Percentiles rank a stretch among this genome's conserved stretches.
Evolutionary conservation across 371 early-diverging fungal species (phyloP).

Genomic region (Lichtheimia ornata): DNA sequence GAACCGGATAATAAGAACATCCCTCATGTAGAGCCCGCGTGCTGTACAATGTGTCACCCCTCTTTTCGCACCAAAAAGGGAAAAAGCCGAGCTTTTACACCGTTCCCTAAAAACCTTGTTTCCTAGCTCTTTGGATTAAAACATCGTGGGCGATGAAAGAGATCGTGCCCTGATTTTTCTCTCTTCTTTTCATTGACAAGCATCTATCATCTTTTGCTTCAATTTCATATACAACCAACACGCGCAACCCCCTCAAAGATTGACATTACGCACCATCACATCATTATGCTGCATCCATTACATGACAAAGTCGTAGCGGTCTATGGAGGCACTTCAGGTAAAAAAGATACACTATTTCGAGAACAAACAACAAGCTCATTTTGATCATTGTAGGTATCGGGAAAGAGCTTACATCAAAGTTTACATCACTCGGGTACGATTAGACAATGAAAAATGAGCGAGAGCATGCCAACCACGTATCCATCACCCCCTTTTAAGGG

Average conservation of each 20-base stretch:
- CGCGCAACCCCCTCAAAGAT: background rate
- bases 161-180: no score
- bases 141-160: no score
- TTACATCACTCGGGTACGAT: conserved; percentile 24
- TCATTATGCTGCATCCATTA: conserved; percentile 14
- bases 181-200: no score
- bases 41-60: no score
- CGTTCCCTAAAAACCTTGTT: no score
- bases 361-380: background rate
- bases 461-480: background rate
- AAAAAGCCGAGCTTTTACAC: no score
- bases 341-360: background rate
- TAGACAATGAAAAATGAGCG: background rate
- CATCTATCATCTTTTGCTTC: background rate
- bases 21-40: no score
- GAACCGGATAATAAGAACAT: no score
- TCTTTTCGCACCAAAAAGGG: no score
- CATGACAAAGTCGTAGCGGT: conserved; percentile 22
- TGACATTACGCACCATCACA: background rate
- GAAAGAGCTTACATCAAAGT: conserved; percentile 16
- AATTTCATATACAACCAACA: background rate
- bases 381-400: conserved; percentile 28
- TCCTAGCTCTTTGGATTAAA: no score
- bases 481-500: background rate
- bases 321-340: conserved; percentile 38